phyloP scores from a whole-genome alignment of 441 rosid species.

The Raphanus hybrid region DNA sequence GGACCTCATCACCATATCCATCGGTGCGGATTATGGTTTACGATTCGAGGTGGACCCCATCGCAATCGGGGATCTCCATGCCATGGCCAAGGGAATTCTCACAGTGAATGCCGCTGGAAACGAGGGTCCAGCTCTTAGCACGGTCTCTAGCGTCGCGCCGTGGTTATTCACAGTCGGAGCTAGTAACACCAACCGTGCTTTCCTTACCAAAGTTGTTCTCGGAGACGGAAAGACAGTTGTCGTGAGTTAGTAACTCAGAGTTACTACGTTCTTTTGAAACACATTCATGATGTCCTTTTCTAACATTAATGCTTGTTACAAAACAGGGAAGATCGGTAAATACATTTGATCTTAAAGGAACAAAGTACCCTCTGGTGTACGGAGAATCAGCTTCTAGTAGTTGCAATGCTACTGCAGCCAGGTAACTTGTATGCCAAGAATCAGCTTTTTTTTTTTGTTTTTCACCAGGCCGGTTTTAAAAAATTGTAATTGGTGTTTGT shows the following conservation, averaged over 20 bases:
- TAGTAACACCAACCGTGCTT: conserved; percentile 50
- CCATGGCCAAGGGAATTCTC: conserved; percentile 52
- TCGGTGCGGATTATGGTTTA: conserved; percentile 18
- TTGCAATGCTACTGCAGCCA: conserved; percentile 7
- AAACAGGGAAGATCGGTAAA: conserved; percentile 55
- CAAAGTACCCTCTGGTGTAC: conserved; percentile 48
- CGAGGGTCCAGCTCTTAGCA: conserved; percentile 26
- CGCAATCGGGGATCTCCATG: conserved; percentile 56
- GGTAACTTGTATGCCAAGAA: conserved; percentile 38
- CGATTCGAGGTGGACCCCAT: conserved; percentile 38
- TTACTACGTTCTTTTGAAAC: no score
- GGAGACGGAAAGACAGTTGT: conserved; percentile 49
- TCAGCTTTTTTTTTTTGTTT: neutral
- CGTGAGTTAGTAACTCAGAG: no score
- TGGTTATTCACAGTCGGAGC: conserved; percentile 63
- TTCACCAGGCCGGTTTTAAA: neutral
- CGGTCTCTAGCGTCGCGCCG: conserved; percentile 46
- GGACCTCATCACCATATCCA: conserved; percentile 51
- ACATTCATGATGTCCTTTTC: neutral
- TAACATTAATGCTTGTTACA: neutral
- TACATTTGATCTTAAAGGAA: conserved; percentile 41
- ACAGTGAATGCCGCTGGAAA: conserved; percentile 60
- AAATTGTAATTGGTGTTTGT: neutral
- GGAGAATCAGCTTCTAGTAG: conserved; percentile 31
- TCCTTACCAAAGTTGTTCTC: conserved; percentile 53